These are phyloP conservation scores for Harringtonia lauricola DNA, from an alignment of 2,329 filamentous ascomycete genomes.

Conservation along the genomic window DNA sequence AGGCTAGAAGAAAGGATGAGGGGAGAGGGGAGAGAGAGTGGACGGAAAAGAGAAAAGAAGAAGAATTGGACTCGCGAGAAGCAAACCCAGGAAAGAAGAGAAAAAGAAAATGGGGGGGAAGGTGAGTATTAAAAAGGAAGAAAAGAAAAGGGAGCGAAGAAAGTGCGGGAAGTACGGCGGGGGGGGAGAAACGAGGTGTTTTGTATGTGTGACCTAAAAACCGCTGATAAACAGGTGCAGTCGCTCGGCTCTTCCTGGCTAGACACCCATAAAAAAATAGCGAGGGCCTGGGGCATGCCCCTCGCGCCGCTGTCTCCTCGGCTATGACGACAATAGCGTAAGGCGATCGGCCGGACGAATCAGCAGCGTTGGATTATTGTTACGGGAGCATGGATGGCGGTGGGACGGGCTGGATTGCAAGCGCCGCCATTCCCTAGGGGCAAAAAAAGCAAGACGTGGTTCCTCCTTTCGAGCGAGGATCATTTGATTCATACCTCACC, in stretches of 20 bases:
- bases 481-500: no score
- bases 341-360: conserved; percentile 16
- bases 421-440: neutral
- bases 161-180: conserved; percentile 8
- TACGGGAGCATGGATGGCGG: conserved; percentile 1
- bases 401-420: conserved; percentile 5
- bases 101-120: conserved; percentile 7
- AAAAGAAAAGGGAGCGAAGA: conserved; percentile 4
- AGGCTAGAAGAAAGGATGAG: conserved; percentile 15
- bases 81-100: conserved; percentile 5
- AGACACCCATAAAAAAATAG: conserved; percentile 9
- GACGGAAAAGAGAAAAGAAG: neutral
- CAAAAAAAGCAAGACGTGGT: neutral
- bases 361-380: conserved; percentile 16
- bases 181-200: conserved; percentile 18
- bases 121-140: conserved; percentile 5
- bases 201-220: conserved; percentile 15
- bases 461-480: neutral
- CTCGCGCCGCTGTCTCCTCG: conserved; percentile 11
- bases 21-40: neutral
- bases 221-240: conserved; percentile 8
- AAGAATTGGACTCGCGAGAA: neutral
- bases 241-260: conserved; percentile 10
- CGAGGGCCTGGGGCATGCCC: neutral
- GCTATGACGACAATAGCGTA: conserved; percentile 16